These are phyloP conservation scores for Cyphellophora europaea DNA, from an alignment of 2,329 filamentous ascomycete genomes.

Conservation along the genomic window DNA sequence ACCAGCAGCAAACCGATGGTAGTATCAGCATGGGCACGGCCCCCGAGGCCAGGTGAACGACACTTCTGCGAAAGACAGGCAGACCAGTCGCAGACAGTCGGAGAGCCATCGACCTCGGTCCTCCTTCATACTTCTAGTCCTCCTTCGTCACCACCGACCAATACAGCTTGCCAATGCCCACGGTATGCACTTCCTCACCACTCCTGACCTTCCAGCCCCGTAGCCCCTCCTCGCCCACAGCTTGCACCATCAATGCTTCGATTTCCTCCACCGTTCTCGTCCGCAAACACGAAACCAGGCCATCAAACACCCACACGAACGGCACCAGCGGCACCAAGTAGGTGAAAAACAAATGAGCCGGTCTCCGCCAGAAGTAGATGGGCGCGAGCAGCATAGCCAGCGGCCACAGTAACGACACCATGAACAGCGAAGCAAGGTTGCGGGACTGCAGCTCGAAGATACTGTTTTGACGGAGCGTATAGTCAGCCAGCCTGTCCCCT, in stretches of 20 bases:
- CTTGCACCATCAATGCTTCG: constrained; percentile 42
- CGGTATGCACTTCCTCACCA: constrained; percentile 18
- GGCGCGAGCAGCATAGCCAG: constrained; percentile 23
- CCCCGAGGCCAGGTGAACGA: no score
- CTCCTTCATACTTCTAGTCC: no score
- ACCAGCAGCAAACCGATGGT: no score
- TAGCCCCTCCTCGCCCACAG: constrained; percentile 13
- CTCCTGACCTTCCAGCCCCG: constrained; percentile 16
- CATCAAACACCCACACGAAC: constrained; percentile 60
- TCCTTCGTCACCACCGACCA: constrained; percentile 20
- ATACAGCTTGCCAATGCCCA: constrained; percentile 16
- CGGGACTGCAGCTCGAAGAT: constrained; percentile 70
- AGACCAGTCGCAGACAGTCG: no score
- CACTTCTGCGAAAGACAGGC: no score
- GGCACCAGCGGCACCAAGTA: constrained; percentile 60
- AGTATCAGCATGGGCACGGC: no score
- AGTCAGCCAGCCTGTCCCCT: no score
- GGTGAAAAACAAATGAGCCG: constrained; percentile 53
- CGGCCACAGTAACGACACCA: constrained; percentile 38
- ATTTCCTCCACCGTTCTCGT: constrained; percentile 61
- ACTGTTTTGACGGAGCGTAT: no score
- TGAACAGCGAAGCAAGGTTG: constrained; percentile 43
- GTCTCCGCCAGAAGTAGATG: constrained; percentile 36
- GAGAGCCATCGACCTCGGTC: no score
- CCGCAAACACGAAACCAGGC: constrained; percentile 56